Evolutionary conservation across 2,329 filamentous ascomycete species (phyloP).

Genomic region (Nigrospora sphaerica): DNA sequence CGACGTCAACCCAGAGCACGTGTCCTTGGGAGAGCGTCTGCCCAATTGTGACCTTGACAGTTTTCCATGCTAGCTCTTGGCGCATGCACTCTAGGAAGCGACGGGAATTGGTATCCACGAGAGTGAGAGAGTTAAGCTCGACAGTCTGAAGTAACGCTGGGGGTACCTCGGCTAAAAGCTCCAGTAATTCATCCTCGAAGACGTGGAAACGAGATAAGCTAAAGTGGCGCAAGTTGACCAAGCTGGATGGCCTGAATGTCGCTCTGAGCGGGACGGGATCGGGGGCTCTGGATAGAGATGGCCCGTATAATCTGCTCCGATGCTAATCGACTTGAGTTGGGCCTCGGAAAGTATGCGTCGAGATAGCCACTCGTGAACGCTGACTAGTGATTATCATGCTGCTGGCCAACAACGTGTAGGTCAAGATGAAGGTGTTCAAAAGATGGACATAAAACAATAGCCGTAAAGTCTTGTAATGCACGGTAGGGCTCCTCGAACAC

Average conservation of each 20-base stretch:
- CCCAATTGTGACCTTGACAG: conserved; percentile 5
- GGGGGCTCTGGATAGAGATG: not conserved
- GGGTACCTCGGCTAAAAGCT: conserved; percentile 18
- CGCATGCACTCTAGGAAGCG: conserved; percentile 13
- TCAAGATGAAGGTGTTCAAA: conserved; percentile 20
- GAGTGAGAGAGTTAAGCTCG: conserved; percentile 24
- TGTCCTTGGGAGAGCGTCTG: not conserved
- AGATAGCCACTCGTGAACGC: conserved; percentile 10
- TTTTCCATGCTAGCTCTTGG: conserved; percentile 8
- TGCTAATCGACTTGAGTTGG: conserved; percentile 14
- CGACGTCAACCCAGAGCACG: conserved; percentile 6
- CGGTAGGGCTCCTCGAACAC: conserved; percentile 18
- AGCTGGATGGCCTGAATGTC: conserved; percentile 22
- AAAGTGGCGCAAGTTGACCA: conserved; percentile 22
- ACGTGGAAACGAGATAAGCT: conserved; percentile 19
- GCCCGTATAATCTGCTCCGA: conserved; percentile 11
- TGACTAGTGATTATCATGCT: conserved; percentile 3
- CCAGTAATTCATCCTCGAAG: conserved; percentile 15
- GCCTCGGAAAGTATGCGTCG: conserved; percentile 9
- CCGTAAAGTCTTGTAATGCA: conserved; percentile 16
- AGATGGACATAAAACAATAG: conserved; percentile 14
- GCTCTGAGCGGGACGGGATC: conserved; percentile 12
- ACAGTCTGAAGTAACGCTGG: conserved; percentile 16
- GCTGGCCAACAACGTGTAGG: conserved; percentile 8
- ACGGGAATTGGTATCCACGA: conserved; percentile 7